A percentile compares a stretch with the other conserved stretches of the same genome.
Evolutionary conservation across 2,329 filamentous ascomycete genomes (phyloP).

Genomic region (Sphaerulina musiva): DNA sequence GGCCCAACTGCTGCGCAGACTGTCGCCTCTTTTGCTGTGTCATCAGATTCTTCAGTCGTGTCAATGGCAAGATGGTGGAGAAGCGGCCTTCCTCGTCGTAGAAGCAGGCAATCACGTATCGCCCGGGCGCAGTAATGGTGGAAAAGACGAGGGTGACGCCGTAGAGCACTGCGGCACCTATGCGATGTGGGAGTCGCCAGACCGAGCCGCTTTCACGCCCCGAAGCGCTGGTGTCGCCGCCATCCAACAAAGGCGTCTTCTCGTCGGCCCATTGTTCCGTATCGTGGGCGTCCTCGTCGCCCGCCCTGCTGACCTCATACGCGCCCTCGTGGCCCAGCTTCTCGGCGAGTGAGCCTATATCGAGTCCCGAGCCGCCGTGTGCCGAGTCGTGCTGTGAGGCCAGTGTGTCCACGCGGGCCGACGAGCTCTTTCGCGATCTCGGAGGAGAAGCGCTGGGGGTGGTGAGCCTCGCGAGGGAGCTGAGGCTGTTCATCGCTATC

Average conservation of each 20-base stretch:
- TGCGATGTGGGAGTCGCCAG: conserved; percentile 43
- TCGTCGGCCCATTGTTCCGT: conserved; percentile 46
- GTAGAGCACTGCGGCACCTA: conserved; percentile 66
- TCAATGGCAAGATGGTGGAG: conserved; percentile 67
- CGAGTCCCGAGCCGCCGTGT: conserved; percentile 11
- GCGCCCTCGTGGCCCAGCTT: conserved; percentile 21
- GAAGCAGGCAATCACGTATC: conserved; percentile 76
- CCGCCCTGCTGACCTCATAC: conserved; percentile 17
- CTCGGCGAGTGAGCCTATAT: conserved; percentile 23
- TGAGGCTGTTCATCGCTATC: conserved; percentile 79
- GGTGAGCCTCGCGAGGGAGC: conserved; percentile 76
- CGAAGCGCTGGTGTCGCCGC: conserved; percentile 13
- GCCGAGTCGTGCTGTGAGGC: conserved; percentile 8
- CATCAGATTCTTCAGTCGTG: conserved; percentile 51
- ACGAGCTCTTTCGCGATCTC: conserved; percentile 42
- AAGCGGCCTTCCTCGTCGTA: conserved; percentile 75
- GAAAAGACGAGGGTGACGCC: conserved; percentile 73
- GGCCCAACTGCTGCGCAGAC: conserved; percentile 26
- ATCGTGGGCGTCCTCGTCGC: conserved; percentile 15
- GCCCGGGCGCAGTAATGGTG: conserved; percentile 69
- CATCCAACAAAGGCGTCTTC: conserved; percentile 59
- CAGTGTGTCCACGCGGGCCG: conserved; percentile 19
- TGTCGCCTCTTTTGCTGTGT: conserved; percentile 35
- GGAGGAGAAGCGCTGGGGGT: conserved; percentile 46
- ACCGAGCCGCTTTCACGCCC: conserved; percentile 9